phyloP scores from a whole-genome alignment of 306 rosid genomes.

The Amphicarpaea edgeworthii region DNA sequence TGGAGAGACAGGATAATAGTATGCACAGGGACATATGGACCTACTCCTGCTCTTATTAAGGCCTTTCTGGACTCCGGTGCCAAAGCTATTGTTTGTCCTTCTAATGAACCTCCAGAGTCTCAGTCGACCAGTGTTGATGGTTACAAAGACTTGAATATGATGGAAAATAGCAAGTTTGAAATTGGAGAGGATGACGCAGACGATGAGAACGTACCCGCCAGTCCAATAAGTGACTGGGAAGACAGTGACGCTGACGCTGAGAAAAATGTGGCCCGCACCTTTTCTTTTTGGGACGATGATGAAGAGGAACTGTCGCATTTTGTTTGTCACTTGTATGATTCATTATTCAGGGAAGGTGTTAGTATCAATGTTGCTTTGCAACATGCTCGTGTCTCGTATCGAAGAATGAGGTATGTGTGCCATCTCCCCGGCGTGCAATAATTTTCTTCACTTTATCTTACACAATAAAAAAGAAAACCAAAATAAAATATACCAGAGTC shows the following conservation, averaged over 20 bases:
- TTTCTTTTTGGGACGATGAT: conserved; percentile 68
- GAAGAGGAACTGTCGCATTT: conserved; percentile 91
- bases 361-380: conserved; percentile 74
- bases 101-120: conserved; percentile 78
- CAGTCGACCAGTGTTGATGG: conserved; percentile 62
- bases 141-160: conserved; percentile 59
- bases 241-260: conserved; percentile 82
- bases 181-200: conserved; percentile 93
- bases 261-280: conserved; percentile 56
- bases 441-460: conserved; percentile 44
- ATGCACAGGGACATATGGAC: conserved; percentile 90
- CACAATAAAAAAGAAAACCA: neutral
- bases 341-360: conserved; percentile 79
- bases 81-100: conserved; percentile 89
- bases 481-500: conserved; percentile 32
- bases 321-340: conserved; percentile 77
- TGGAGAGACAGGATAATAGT: conserved; percentile 97
- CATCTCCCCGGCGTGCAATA: conserved; percentile 76
- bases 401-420: conserved; percentile 84
- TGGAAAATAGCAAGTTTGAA: conserved; percentile 89
- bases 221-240: conserved; percentile 97
- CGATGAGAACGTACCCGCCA: conserved; percentile 67
- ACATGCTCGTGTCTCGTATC: conserved; percentile 82
- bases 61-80: conserved; percentile 89
- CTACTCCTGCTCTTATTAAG: conserved; percentile 70